These are phyloP conservation scores for Begonia peltatifolia DNA, from an alignment of 306 rosid species.

Conservation along the genomic window DNA sequence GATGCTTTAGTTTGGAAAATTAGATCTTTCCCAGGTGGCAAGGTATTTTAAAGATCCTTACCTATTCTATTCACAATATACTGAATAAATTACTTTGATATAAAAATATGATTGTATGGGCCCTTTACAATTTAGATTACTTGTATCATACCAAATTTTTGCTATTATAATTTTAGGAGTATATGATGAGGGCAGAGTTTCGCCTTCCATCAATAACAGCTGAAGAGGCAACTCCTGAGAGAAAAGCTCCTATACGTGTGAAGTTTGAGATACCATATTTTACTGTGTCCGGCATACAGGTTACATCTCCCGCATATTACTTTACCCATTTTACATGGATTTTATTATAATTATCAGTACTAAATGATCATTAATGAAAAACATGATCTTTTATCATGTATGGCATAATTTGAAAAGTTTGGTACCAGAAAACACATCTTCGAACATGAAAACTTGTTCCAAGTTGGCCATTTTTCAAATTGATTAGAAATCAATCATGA, in stretches of 20 bases:
- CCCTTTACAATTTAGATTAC: too few species aligned
- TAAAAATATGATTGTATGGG: too few species aligned
- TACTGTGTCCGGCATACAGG: slow-evolving; percentile 97
- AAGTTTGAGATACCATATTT: slow-evolving; percentile 98
- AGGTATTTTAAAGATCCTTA: slow-evolving; percentile 32
- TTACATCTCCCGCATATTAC: slow-evolving; percentile 10
- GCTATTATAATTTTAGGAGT: slow-evolving; percentile 43
- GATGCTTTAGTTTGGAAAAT: slow-evolving; percentile 92
- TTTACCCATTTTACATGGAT: neutral
- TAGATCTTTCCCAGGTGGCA: slow-evolving; percentile 96
- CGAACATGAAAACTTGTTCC: too few species aligned
- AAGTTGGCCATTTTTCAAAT: too few species aligned
- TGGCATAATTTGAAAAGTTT: neutral
- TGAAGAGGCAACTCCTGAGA: slow-evolving; percentile 85
- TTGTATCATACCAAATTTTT: neutral
- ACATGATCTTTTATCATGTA: neutral
- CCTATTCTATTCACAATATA: neutral
- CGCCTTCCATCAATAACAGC: slow-evolving; percentile 77
- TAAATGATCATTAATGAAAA: neutral
- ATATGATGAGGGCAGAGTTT: slow-evolving; percentile 93
- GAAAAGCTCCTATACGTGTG: slow-evolving; percentile 92
- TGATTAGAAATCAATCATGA: too few species aligned
- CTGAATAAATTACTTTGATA: too few species aligned
- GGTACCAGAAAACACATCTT: neutral
- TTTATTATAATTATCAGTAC: neutral